phyloP scores from a whole-genome alignment of 2,329 filamentous ascomycete genomes.

The Neonectria sp. region DNA sequence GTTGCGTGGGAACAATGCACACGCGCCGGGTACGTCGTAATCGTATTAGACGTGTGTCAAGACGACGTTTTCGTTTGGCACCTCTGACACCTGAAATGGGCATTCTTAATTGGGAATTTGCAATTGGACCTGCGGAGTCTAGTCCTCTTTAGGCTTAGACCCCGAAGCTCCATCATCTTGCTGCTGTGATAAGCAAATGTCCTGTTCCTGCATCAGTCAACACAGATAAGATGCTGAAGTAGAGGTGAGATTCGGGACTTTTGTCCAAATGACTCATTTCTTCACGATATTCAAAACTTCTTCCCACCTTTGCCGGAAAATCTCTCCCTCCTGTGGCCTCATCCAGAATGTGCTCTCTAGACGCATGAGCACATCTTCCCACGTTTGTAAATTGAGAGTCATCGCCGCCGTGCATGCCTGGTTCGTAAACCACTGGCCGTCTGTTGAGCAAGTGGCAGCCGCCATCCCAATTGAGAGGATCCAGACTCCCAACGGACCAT shows the following conservation, averaged over 20 bases:
- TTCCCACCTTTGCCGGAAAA: slow-evolving; percentile 36
- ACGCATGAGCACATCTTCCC: slow-evolving; percentile 36
- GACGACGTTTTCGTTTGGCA: slow-evolving; percentile 1
- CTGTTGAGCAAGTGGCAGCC: slow-evolving; percentile 47
- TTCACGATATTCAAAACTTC: slow-evolving; percentile 24
- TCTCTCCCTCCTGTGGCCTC: slow-evolving; percentile 27
- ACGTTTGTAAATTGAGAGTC: slow-evolving; percentile 26
- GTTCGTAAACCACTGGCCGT: slow-evolving; percentile 50
- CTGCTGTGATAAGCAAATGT: too few species aligned
- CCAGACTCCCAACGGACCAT: slow-evolving; percentile 57
- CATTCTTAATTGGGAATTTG: background rate
- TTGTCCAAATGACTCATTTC: background rate
- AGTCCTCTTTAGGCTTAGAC: slow-evolving; percentile 45
- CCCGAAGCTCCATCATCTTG: background rate
- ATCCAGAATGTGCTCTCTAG: slow-evolving; percentile 39
- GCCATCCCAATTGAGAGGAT: slow-evolving; percentile 58
- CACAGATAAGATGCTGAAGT: slow-evolving; percentile 6
- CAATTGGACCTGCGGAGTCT: slow-evolving; percentile 46
- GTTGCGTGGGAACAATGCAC: slow-evolving; percentile 11
- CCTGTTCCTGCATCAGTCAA: too few species aligned
- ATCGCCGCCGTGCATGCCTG: slow-evolving; percentile 36
- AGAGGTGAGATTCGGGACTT: background rate
- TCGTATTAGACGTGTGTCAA: slow-evolving; percentile 11
- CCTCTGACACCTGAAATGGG: background rate
- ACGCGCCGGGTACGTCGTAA: background rate